Evolutionary conservation across 305 asterid genomes (phyloP), one percentile per base, ranked within the genome.

Genomic region (Solanum hybrid): DNA sequence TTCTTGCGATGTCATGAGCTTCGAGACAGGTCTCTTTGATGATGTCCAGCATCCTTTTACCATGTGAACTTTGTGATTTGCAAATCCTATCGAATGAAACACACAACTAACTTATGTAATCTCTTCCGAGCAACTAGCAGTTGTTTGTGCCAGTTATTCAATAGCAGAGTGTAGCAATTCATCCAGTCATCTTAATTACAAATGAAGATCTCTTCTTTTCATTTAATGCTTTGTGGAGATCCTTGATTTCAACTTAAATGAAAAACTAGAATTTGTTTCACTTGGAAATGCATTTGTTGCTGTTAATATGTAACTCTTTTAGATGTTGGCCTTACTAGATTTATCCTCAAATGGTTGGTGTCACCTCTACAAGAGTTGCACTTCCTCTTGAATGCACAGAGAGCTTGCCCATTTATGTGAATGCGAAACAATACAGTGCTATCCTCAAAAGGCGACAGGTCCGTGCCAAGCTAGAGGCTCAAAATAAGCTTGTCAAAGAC

Each of bases 401-500:
- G 87, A 94, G 93, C 90, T 85, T 92, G 75, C 97, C 97, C 20
- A 90, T 94, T 86, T 94, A 92, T 10, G 97, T 96, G 26, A 96
- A 96, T 83, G 96, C 97, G 10, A 96, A 94, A 90, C 98, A 96
- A 88, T 94, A 94, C 91, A 93, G 90, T 81, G 97, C 97, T 88
- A 96, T 96, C 89, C 94, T 96, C 89, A 95, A 94, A 87, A 96
- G 98, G 88, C 92, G 97, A 70, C 94, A 92, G 91, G 92, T 91
- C 20, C 95, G 97, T 61, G 96, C 97, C 11, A 96, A 93, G 89
- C 95, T 95, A 4, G 95, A 93, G 93, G 96, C 95, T 91, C 95
- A 89, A 77, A 95, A 93, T 86, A 95, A 92, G 93, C 87, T 91
- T 82, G 86, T 91, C 76, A 94, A 92, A 90, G 90, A 96, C 45